Conservation (phyloP, 2,329 filamentous ascomycete genomes). For the Boeremia exigua region DNA sequence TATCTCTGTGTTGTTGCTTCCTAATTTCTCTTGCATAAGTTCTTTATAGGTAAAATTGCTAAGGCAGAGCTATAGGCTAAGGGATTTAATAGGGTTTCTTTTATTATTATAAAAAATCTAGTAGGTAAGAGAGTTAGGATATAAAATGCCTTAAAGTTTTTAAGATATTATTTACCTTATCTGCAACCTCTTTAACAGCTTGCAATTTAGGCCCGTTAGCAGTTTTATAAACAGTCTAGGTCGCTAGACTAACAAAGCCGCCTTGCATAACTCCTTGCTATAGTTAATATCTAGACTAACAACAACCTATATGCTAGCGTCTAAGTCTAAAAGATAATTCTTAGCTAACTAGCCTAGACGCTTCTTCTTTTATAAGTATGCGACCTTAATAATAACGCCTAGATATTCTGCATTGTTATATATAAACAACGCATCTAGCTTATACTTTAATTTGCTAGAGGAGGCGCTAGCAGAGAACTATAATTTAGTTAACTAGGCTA, state of each 20-base stretch:
- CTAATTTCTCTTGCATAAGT: conserved; percentile 5
- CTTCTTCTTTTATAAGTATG: conserved; percentile 28
- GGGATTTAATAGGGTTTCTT: no score
- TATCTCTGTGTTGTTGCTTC: neutral
- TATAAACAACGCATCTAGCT: conserved; percentile 31
- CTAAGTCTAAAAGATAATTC: conserved; percentile 25
- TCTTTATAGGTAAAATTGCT: no score
- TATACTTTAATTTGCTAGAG: conserved; percentile 25
- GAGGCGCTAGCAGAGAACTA: conserved; percentile 9
- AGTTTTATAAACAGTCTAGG: conserved; percentile 5
- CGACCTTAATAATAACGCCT: conserved; percentile 28
- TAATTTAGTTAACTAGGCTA: conserved; percentile 25
- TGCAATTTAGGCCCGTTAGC: neutral
- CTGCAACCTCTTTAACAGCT: neutral
- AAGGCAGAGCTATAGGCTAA: no score
- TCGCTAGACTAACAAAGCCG: conserved; percentile 18
- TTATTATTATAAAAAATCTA: no score
- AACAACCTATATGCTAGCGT: conserved; percentile 22
- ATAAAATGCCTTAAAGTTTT: no score
- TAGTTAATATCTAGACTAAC: conserved; percentile 25
- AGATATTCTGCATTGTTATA: conserved; percentile 30
- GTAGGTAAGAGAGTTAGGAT: no score
- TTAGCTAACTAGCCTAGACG: conserved; percentile 19
- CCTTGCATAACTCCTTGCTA: conserved; percentile 19
- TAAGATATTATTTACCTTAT: neutral